Percentiles rank a stretch among this genome's conserved stretches.
These are phyloP conservation scores for Plantago elongata DNA, from an alignment of 257 asterid genomes.

Conservation along the genomic window DNA sequence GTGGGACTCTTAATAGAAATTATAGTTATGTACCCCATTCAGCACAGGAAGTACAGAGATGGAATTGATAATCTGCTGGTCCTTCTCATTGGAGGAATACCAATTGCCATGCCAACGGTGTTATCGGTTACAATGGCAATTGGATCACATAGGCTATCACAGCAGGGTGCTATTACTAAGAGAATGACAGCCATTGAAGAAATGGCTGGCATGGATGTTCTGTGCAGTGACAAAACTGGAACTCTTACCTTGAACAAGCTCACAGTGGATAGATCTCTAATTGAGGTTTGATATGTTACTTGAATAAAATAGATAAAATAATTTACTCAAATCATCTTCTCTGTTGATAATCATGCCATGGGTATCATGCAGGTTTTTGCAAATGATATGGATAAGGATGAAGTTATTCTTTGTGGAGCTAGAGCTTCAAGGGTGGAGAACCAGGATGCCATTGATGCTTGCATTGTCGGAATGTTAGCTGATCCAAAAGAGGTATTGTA, in stretches of 20 bases:
- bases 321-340: too few relatives aligned
- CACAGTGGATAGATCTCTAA: slow-evolving; percentile 55
- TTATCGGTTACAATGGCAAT: slow-evolving; percentile 86
- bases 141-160: slow-evolving; percentile 76
- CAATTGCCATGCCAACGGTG: slow-evolving; percentile 92
- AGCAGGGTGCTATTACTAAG: slow-evolving; percentile 87
- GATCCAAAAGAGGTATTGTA: slow-evolving; percentile 50
- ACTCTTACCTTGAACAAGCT: slow-evolving; percentile 80
- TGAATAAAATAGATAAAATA: background rate
- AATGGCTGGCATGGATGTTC: slow-evolving; percentile 94
- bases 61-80: slow-evolving; percentile 75
- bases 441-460: slow-evolving; percentile 76
- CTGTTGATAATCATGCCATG: background rate
- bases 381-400: slow-evolving; percentile 39
- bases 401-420: slow-evolving; percentile 45
- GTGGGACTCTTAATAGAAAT: slow-evolving; percentile 59
- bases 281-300: slow-evolving; percentile 39
- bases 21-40: slow-evolving; percentile 74
- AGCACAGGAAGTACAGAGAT: slow-evolving; percentile 52
- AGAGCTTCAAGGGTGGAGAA: slow-evolving; percentile 73
- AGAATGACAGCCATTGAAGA: slow-evolving; percentile 93
- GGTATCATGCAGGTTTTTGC: slow-evolving; percentile 32
- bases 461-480: slow-evolving; percentile 53
- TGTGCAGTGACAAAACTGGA: slow-evolving; percentile 89
- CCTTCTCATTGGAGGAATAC: slow-evolving; percentile 81